Evolutionary conservation across 805 yeast genomes (phyloP).

Genomic region (Candida ortonii): DNA sequence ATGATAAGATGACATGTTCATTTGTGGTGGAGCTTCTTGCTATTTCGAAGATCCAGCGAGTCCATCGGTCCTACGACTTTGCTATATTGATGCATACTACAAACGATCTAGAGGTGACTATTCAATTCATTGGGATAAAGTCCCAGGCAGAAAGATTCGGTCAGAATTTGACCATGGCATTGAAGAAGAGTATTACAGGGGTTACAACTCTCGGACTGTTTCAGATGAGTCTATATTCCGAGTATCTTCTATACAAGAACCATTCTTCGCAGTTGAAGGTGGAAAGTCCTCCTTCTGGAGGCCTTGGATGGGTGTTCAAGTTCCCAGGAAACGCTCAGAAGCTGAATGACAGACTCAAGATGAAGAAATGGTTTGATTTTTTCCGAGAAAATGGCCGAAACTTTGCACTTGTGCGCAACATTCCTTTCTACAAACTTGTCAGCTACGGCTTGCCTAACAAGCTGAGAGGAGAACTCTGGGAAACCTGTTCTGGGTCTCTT

Average conservation of each 20-base stretch:
- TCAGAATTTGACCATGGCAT: slow-evolving; percentile 54
- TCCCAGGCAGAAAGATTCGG: slow-evolving; percentile 82
- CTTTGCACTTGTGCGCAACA: slow-evolving; percentile 68
- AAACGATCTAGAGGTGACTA: slow-evolving; percentile 56
- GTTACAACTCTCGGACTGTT: slow-evolving; percentile 64
- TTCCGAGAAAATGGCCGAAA: slow-evolving; percentile 83
- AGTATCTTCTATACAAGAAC: slow-evolving; percentile 67
- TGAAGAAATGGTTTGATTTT: slow-evolving; percentile 92
- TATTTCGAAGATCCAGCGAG: slow-evolving; percentile 78
- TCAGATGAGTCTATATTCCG: slow-evolving; percentile 75
- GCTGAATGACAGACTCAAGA: slow-evolving; percentile 75
- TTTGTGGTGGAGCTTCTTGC: slow-evolving; percentile 74
- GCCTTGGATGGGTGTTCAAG: slow-evolving; percentile 78
- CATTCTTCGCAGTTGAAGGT: slow-evolving; percentile 42
- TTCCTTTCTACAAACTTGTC: slow-evolving; percentile 74
- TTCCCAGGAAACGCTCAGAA: slow-evolving; percentile 87
- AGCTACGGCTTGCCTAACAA: slow-evolving; percentile 94
- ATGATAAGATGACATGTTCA: slow-evolving; percentile 64
- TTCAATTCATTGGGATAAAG: slow-evolving; percentile 76
- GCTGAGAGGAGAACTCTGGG: slow-evolving; percentile 96
- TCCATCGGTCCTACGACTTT: slow-evolving; percentile 74
- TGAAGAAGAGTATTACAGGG: slow-evolving; percentile 61
- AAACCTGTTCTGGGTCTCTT: slow-evolving; percentile 82
- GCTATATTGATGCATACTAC: slow-evolving; percentile 72
- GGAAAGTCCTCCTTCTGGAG: slow-evolving; percentile 67